A percentile compares a stretch with the other conserved stretches of the same genome.
Evolutionary conservation across 306 rosid genomes (phyloP).

Genomic region (Purshia tridentata): DNA sequence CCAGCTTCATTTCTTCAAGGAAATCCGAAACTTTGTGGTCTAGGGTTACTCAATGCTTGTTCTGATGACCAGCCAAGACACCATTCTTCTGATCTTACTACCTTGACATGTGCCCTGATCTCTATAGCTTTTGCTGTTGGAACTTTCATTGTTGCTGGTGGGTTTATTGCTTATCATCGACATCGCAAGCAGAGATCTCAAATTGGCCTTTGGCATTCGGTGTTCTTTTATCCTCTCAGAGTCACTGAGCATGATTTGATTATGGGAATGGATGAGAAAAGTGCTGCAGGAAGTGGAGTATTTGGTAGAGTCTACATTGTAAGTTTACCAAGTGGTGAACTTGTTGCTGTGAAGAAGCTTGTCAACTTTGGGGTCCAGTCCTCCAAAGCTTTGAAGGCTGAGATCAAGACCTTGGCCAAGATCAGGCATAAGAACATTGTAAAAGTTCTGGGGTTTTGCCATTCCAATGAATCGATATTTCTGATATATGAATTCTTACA

Average conservation of each 20-base stretch:
- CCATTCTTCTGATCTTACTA: slow-evolving; percentile 47
- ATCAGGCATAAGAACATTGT: slow-evolving; percentile 87
- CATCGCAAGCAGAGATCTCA: slow-evolving; percentile 46
- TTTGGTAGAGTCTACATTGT: slow-evolving; percentile 74
- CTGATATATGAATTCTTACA: slow-evolving; percentile 76
- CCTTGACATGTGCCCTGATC: slow-evolving; percentile 62
- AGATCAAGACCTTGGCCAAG: slow-evolving; percentile 83
- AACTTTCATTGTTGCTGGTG: slow-evolving; percentile 54
- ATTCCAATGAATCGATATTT: slow-evolving; percentile 76
- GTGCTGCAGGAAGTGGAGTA: slow-evolving; percentile 58
- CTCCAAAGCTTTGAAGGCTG: slow-evolving; percentile 68
- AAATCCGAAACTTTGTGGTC: slow-evolving; percentile 82
- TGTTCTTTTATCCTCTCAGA: slow-evolving; percentile 90
- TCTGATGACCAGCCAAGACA: slow-evolving; percentile 54
- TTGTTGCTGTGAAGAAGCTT: slow-evolving; percentile 79
- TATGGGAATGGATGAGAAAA: slow-evolving; percentile 83
- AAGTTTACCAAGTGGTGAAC: slow-evolving; percentile 78
- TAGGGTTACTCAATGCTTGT: slow-evolving; percentile 72
- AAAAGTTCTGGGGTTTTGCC: slow-evolving; percentile 84
- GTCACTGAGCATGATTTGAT: slow-evolving; percentile 80
- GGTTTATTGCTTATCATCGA: slow-evolving; percentile 53
- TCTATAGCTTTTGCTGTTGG: slow-evolving; percentile 70
- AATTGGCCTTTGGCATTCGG: slow-evolving; percentile 60
- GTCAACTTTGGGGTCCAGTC: slow-evolving; percentile 71
- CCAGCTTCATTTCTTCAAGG: slow-evolving; percentile 98